phyloP scores from a whole-genome alignment of 495 filamentous ascomycete genomes.

The Pyrenula massariospora region DNA sequence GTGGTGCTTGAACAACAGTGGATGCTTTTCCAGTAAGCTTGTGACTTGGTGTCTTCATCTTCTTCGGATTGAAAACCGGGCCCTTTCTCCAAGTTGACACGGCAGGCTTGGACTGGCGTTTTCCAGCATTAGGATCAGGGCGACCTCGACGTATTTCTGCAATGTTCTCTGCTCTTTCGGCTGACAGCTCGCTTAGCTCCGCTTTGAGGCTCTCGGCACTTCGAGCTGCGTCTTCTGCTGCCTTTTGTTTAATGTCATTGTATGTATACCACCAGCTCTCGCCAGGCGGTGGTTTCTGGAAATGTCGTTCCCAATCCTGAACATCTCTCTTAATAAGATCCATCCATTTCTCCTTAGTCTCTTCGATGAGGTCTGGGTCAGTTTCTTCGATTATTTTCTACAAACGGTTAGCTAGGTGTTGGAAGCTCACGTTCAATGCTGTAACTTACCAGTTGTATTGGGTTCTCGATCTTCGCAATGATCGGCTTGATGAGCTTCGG shows the following conservation, averaged over 20 bases:
- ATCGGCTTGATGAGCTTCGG: constrained; percentile 49
- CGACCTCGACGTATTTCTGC: constrained; percentile 21
- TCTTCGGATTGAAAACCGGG: neutral
- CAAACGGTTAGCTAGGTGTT: constrained; percentile 1
- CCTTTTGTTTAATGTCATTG: constrained; percentile 29
- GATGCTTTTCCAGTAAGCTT: neutral
- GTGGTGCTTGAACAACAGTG: neutral
- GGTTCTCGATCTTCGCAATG: constrained; percentile 50
- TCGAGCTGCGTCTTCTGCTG: constrained; percentile 27
- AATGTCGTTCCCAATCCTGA: constrained; percentile 44
- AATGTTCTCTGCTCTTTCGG: constrained; percentile 32
- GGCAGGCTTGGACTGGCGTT: neutral
- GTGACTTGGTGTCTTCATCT: neutral
- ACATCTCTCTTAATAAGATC: constrained; percentile 59
- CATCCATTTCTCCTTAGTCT: constrained; percentile 54
- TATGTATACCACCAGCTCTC: constrained; percentile 57
- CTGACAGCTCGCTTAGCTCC: constrained; percentile 35
- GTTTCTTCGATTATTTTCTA: constrained; percentile 47
- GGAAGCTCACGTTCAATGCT: neutral
- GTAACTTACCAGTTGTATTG: constrained; percentile 47
- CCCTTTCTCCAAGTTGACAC: neutral
- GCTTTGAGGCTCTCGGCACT: constrained; percentile 32
- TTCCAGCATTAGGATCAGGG: neutral
- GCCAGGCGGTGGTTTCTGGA: constrained; percentile 41
- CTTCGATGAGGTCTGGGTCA: constrained; percentile 51